Percentiles rank a stretch among this genome's conserved stretches.
These are phyloP conservation scores for Sporothrix euskadiensis DNA, from an alignment of 2,329 filamentous ascomycete species.

Conservation along the genomic window DNA sequence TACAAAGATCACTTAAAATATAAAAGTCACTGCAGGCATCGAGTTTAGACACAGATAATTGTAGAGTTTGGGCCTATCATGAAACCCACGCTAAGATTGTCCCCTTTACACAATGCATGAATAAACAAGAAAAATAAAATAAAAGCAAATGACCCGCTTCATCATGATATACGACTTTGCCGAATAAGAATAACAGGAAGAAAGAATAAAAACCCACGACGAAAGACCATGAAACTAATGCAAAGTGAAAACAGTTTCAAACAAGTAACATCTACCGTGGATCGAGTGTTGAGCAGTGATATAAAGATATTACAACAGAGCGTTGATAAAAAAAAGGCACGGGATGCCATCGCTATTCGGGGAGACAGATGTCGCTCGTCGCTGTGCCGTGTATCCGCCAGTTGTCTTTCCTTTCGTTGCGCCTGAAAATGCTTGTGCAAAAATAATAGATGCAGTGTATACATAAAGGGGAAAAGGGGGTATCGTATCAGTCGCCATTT, in stretches of 20 bases:
- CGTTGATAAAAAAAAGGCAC: neutral
- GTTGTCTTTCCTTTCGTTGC: conserved; percentile 3
- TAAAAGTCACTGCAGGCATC: too few species aligned
- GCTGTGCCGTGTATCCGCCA: neutral
- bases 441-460: conserved; percentile 2
- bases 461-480: conserved; percentile 13
- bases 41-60: neutral
- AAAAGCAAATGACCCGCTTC: conserved; percentile 1
- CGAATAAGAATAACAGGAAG: neutral
- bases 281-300: neutral
- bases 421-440: conserved; percentile 19
- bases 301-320: neutral
- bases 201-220: conserved; percentile 9
- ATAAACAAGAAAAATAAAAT: neutral
- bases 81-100: neutral
- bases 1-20: neutral
- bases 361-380: neutral
- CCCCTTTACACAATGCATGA: conserved; percentile 3
- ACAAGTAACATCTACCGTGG: neutral
- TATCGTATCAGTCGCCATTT: conserved; percentile 34
- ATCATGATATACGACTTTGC: conserved; percentile 20
- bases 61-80: neutral
- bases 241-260: neutral
- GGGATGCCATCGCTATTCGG: neutral
- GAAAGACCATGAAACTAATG: neutral